Evolutionary conservation across 2,329 filamentous ascomycete species (phyloP), one percentile per base, ranked within the genome.

Genomic region (Pseudonectria buxi): DNA sequence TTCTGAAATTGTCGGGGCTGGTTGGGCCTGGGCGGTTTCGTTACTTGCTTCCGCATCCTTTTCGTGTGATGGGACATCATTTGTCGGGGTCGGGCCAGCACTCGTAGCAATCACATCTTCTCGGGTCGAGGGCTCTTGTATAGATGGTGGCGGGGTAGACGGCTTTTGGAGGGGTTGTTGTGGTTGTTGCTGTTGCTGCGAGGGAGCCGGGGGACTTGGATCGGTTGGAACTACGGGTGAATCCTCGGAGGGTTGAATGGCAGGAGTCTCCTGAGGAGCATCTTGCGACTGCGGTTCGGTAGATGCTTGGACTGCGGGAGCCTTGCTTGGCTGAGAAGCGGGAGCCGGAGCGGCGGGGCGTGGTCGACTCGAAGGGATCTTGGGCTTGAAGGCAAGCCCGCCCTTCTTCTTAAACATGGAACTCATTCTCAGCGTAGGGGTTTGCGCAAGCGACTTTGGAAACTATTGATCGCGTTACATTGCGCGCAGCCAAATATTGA

Each of bases 331-430:
- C 40, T 50, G 47, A 32, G 47, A 44, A 24, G 45, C 35, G 38
- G 61, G 54, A 38, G 56, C 51, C 39, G 64, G 57, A 36, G 65
- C 62, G 44, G 67, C 65, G 42, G 57, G 55, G 37, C 69, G 64
- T 39, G 72, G 68, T 53, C 79, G 74, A 45, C 69, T 67, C 24
- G 63, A 57, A 24, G 74, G 76, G 45, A 75, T 74, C 64, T 83
- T 86, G 29, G 82, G 82, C 57, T 83, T 83, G 64, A 87, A 86
- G 63, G 69, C 69, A 39, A 70, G 64, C 48, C 70, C 69, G 53
- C 67, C 70, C 49, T 71, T 67, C 62, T 85, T 83, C 64, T 84
- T 84, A 59, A 81, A 71, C 64, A 82, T 81, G 41, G 70, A 74
- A 63, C 73, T 78, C 68, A 83, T 81, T 49, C 63, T 69, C 63